Conservation (phyloP, 805 yeast genomes). For the Candida vaughaniae region DNA sequence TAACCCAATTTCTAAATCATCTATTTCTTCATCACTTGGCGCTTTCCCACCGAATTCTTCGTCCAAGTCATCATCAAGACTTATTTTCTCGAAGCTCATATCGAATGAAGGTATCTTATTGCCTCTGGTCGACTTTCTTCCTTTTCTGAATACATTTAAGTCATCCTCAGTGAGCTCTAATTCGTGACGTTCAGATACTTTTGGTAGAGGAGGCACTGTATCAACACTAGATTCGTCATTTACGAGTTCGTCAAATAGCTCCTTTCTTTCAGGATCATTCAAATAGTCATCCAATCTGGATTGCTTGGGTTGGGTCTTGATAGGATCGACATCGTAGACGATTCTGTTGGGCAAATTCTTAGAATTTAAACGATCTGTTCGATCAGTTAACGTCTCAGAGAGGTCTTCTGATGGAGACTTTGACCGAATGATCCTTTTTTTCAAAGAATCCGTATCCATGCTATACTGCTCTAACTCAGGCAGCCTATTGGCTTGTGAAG, state of each 20-base stretch:
- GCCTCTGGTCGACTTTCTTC: conserved; percentile 5
- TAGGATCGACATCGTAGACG: conserved; percentile 13
- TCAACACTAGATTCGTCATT: conserved; percentile 22
- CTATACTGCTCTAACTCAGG: conserved; percentile 20
- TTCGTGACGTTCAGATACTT: not conserved
- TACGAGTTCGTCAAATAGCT: conserved; percentile 14
- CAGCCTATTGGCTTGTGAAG: conserved; percentile 19
- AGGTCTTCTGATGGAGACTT: not conserved
- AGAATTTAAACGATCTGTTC: conserved; percentile 7
- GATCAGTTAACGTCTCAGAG: conserved; percentile 7
- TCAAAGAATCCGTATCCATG: conserved; percentile 24
- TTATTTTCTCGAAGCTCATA: conserved; percentile 11
- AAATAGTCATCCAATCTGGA: conserved; percentile 15
- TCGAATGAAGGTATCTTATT: not conserved
- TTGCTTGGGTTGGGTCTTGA: conserved; percentile 9
- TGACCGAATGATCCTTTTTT: conserved; percentile 14
- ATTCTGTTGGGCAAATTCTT: conserved; percentile 1
- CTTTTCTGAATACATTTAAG: conserved; percentile 4
- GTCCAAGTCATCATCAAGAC: conserved; percentile 13
- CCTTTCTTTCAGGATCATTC: conserved; percentile 8
- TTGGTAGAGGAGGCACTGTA: conserved; percentile 12
- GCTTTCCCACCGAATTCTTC: conserved; percentile 9
- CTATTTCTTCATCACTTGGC: conserved; percentile 5
- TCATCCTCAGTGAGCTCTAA: conserved; percentile 10
- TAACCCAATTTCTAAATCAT: conserved; percentile 27